Evolutionary conservation across 805 yeast species (phyloP).

Genomic region (Nakazawaea ishiwadae): DNA sequence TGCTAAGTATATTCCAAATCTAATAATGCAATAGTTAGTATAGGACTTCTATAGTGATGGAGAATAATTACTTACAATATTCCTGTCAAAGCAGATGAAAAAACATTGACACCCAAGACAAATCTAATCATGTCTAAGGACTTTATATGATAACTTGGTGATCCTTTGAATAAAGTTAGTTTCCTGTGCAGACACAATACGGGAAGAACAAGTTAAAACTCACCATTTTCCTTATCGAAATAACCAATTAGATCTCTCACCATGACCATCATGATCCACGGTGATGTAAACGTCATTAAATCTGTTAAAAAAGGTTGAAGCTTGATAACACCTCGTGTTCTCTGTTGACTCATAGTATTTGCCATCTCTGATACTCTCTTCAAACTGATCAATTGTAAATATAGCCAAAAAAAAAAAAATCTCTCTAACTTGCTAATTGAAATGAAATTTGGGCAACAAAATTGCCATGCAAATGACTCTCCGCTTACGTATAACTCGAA

Average conservation of each 20-base stretch:
- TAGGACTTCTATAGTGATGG: background rate
- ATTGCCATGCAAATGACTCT: no score
- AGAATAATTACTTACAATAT: no score
- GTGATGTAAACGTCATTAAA: slow-evolving; percentile 2
- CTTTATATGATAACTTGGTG: background rate
- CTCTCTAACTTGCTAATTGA: no score
- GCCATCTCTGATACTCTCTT: no score
- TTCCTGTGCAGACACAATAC: no score
- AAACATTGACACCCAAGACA: background rate
- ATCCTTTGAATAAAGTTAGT: no score
- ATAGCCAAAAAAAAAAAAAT: no score
- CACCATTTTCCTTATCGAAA: slow-evolving; percentile 3
- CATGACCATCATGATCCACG: slow-evolving; percentile 12
- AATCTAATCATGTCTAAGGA: background rate
- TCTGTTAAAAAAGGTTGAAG: slow-evolving; percentile 5
- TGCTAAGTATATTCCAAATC: slow-evolving; percentile 1
- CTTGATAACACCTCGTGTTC: background rate
- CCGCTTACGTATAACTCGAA: no score
- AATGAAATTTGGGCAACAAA: no score
- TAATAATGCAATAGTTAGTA: background rate
- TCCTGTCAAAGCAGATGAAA: background rate
- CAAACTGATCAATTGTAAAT: no score
- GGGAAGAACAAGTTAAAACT: no score
- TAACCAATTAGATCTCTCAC: slow-evolving; percentile 2
- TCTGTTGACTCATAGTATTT: background rate